Evolutionary conservation across 2,329 filamentous ascomycete genomes (phyloP), one percentile per base, ranked within the genome.

Genomic region (Rutstroemia sp.): DNA sequence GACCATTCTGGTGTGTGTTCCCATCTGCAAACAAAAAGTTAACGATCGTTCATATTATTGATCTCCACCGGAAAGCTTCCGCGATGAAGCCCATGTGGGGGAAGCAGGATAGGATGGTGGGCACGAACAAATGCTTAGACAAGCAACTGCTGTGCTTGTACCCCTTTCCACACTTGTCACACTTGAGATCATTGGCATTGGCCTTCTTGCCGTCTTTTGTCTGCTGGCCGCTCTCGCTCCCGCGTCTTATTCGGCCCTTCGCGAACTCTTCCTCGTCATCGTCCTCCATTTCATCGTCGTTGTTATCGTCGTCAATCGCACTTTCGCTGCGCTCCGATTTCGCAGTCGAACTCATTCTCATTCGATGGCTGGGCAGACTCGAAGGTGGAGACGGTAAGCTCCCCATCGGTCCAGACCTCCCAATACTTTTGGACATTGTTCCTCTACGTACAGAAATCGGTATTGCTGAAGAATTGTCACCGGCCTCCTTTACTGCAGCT

Each of bases 101-200:
- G 57, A 63, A 57, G 60, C 47, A 61, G 64, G 64, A 65, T 70
- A 69, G 75, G 75, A 75, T 75, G 75, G 78, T 80, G 84, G 80
- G 77, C 80, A 96, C 94, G 83, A 86, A 97, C 94, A 96, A 87
- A 86, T 99, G 94, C 84, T 97, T 99, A 73, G 89, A 95, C 80
- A 99, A 84, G 84, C 94, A 99, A 79, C 94, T 97, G 84, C 92
- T 95, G 82, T 99, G 94, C 85, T 99, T 99, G 84, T 99, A 99
- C 76, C 91, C 91, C 82, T 99, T 99, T 74, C 92, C 92, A 79
- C 94, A 99, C 75, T 92, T 92, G 72, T 96, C 90, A 78, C 94
- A 99, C 74, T 88, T 90, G 71, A 99, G 83, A 73, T 97, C 92
- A 69, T 86, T 84, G 69, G 85, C 83, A 75, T 83, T 88, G 73